These are phyloP conservation scores for Fusarium incarnatum DNA, from an alignment of 2,329 filamentous ascomycete species.

Conservation along the genomic window DNA sequence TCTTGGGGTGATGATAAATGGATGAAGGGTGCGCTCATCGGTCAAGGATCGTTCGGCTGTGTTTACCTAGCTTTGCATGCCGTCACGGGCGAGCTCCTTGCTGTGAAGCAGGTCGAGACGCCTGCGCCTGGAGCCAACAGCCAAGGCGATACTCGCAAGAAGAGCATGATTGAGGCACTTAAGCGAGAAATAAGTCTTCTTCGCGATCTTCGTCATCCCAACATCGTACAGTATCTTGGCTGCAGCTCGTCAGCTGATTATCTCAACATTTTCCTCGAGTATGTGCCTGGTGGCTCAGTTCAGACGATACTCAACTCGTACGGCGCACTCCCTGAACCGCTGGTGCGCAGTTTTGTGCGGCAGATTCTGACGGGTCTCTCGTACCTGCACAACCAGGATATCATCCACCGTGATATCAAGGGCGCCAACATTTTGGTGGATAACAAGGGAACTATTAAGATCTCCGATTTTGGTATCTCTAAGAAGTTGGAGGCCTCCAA, in stretches of 20 bases:
- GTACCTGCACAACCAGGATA: constrained; percentile 93
- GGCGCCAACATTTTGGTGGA: constrained; percentile 98
- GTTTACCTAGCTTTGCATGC: constrained; percentile 96
- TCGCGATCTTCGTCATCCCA: constrained; percentile 92
- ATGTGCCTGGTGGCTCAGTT: constrained; percentile 96
- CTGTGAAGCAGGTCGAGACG: constrained; percentile 97
- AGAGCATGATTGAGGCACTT: constrained; percentile 96
- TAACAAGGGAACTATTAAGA: constrained; percentile 99
- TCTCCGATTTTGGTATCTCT: constrained; percentile 98
- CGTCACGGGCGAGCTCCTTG: constrained; percentile 95
- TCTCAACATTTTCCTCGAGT: constrained; percentile 99
- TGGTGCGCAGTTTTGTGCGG: constrained; percentile 95
- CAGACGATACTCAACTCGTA: constrained; percentile 99
- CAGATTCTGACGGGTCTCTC: constrained; percentile 94
- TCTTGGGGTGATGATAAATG: constrained; percentile 98
- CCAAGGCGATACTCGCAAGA: constrained; percentile 89
- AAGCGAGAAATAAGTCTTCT: constrained; percentile 96
- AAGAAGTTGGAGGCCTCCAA: constrained; percentile 96
- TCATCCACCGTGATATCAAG: constrained; percentile 99
- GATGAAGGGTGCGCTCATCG: constrained; percentile 99
- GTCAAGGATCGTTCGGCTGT: constrained; percentile 94
- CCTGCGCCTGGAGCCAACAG: constrained; percentile 82
- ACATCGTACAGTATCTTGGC: constrained; percentile 98
- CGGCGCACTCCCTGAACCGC: constrained; percentile 89
- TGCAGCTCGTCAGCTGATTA: constrained; percentile 91